Conservation (phyloP, 257 asterid species). For the Solanum etuberosum region DNA sequence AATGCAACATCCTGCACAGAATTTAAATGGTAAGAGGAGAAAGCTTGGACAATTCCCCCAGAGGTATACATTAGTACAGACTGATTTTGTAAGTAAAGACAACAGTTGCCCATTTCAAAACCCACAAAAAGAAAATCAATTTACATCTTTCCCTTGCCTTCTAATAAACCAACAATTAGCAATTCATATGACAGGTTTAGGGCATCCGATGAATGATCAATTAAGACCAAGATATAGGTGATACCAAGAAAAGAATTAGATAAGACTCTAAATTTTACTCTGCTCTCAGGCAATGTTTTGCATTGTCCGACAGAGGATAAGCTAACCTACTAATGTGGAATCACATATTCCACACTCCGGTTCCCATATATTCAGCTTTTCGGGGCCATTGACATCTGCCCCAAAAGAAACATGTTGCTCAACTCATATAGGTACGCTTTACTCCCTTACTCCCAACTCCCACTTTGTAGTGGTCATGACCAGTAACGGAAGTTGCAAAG, state of each 20-base stretch:
- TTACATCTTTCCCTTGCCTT: neutral
- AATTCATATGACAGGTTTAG: neutral
- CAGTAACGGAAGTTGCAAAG: neutral
- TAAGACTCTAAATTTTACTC: neutral
- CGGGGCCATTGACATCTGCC: neutral
- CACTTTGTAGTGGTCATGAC: neutral
- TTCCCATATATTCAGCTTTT: neutral
- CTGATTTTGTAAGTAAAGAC: neutral
- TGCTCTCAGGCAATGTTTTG: neutral
- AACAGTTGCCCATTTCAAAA: neutral
- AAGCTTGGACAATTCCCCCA: neutral
- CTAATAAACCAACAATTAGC: neutral
- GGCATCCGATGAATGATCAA: neutral
- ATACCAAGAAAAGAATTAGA: neutral
- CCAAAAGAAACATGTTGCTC: neutral
- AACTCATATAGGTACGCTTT: neutral
- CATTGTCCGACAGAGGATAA: neutral
- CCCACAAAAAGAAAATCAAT: neutral
- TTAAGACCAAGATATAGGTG: neutral
- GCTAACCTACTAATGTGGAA: neutral
- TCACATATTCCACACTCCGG: neutral
- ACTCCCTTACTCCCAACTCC: neutral
- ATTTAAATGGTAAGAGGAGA: neutral
- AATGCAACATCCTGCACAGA: constrained; percentile 73
- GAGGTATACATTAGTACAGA: neutral